Percentiles rank a stretch among this genome's conserved stretches.
Evolutionary conservation across 1,139 yeast species (phyloP).

Genomic region (Suhomyces choctaworum): DNA sequence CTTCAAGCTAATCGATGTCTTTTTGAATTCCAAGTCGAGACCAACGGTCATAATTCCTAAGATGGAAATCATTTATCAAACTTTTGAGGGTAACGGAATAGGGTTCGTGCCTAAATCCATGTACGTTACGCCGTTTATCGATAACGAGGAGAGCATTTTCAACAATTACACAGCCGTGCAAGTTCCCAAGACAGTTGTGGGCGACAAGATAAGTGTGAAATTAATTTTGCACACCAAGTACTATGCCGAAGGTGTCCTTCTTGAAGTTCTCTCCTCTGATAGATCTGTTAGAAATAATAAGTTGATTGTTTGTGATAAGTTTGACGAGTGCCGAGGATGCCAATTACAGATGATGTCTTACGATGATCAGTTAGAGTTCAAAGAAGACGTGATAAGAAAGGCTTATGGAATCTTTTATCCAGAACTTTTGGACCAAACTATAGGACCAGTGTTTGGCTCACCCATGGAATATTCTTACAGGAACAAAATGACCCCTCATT

Average conservation of each 20-base stretch:
- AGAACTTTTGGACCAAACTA: conserved; percentile 15
- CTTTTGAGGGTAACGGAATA: conserved; percentile 42
- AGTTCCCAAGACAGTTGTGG: conserved; percentile 42
- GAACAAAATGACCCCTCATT: conserved; percentile 42
- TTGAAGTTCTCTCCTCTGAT: conserved; percentile 20
- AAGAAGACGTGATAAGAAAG: conserved; percentile 30
- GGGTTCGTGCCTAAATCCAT: conserved; percentile 32
- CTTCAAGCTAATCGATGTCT: conserved; percentile 27
- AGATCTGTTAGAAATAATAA: conserved; percentile 26
- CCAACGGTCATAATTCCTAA: conserved; percentile 22
- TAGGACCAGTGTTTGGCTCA: conserved; percentile 24
- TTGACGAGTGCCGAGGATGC: conserved; percentile 65
- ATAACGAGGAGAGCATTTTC: conserved; percentile 16
- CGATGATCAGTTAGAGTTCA: conserved; percentile 38
- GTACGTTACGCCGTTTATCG: conserved; percentile 21
- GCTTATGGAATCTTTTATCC: conserved; percentile 42
- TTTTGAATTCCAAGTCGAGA: conserved; percentile 25
- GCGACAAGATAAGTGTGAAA: conserved; percentile 35
- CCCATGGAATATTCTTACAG: conserved; percentile 40
- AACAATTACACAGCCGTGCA: conserved; percentile 27
- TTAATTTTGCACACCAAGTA: conserved; percentile 32
- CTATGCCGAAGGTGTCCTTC: conserved; percentile 34
- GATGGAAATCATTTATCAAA: conserved; percentile 30
- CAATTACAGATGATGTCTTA: conserved; percentile 47
- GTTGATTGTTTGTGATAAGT: conserved; percentile 61